Conservation (phyloP, 257 asterid species). For the Lithospermum erythrorhizon region DNA sequence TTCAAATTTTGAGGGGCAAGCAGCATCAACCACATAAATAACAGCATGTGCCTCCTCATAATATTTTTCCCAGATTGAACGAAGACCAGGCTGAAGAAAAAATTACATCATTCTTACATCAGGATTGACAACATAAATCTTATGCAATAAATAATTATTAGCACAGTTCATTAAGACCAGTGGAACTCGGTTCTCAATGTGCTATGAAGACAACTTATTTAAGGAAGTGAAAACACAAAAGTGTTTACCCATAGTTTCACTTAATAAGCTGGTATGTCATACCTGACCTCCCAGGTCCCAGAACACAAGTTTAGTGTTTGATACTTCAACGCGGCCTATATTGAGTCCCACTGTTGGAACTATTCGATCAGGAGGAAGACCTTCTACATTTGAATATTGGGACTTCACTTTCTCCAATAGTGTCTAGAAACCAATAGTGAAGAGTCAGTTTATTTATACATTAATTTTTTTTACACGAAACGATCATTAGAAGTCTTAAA, state of each 20-base stretch:
- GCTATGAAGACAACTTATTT: no score
- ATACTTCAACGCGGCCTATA: constrained; percentile 76
- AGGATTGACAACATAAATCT: no score
- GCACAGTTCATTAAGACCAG: no score
- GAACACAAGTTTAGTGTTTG: constrained; percentile 70
- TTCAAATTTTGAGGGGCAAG: constrained; percentile 72
- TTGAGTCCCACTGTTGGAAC: constrained; percentile 94
- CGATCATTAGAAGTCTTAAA: no score
- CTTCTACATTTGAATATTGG: constrained; percentile 70
- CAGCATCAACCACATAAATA: constrained; percentile 67
- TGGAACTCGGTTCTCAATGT: no score
- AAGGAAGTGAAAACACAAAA: no score
- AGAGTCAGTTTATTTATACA: neutral
- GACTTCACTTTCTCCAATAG: constrained; percentile 79
- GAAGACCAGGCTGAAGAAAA: constrained; percentile 56
- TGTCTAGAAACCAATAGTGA: constrained; percentile 36
- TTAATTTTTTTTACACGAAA: no score
- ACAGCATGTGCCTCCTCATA: constrained; percentile 94
- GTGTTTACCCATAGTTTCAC: no score
- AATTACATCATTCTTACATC: no score
- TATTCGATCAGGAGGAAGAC: constrained; percentile 86
- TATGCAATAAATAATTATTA: no score
- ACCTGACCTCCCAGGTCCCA: constrained; percentile 99
- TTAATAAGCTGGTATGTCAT: constrained; percentile 14
- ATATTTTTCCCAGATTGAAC: constrained; percentile 91